These are phyloP conservation scores for Citrus inodora DNA, from an alignment of 345 rosid species.

Conservation along the genomic window DNA sequence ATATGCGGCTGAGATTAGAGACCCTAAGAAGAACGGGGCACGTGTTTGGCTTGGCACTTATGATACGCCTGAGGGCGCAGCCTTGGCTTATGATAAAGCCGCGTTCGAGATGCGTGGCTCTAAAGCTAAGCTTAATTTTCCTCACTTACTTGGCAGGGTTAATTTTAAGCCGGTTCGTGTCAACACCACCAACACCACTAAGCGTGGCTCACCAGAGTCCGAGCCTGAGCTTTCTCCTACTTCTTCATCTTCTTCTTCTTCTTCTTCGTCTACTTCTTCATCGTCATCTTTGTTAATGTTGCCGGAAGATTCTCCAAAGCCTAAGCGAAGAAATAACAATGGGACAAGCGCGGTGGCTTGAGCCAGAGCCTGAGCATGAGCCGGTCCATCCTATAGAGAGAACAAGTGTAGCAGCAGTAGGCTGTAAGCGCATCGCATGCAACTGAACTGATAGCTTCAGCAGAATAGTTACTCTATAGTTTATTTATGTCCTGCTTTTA, in stretches of 20 bases:
- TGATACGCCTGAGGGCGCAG: conserved; percentile 23
- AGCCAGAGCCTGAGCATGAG: neutral
- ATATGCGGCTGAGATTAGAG: conserved; percentile 34
- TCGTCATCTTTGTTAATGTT: neutral
- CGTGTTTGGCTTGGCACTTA: conserved; percentile 22
- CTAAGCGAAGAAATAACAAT: neutral
- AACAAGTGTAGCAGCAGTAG: neutral
- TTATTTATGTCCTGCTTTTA: neutral
- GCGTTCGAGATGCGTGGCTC: conserved; percentile 55
- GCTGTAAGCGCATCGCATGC: too few relatives aligned
- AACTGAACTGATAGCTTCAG: too few relatives aligned
- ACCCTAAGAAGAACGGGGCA: conserved; percentile 25
- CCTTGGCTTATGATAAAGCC: conserved; percentile 54
- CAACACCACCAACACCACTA: conserved; percentile 17
- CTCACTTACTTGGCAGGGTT: conserved; percentile 45
- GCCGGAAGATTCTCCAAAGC: neutral
- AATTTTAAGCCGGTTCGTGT: conserved; percentile 40
- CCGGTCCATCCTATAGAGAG: neutral
- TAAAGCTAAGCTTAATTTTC: conserved; percentile 56
- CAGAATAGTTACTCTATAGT: too few relatives aligned
- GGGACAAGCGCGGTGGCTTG: neutral
- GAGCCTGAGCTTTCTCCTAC: neutral
- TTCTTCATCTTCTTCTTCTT: neutral
- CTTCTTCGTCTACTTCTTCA: neutral
- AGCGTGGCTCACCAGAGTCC: conserved; percentile 31